phyloP scores from a whole-genome alignment of 495 filamentous ascomycete species.

The Xylaria venustula region DNA sequence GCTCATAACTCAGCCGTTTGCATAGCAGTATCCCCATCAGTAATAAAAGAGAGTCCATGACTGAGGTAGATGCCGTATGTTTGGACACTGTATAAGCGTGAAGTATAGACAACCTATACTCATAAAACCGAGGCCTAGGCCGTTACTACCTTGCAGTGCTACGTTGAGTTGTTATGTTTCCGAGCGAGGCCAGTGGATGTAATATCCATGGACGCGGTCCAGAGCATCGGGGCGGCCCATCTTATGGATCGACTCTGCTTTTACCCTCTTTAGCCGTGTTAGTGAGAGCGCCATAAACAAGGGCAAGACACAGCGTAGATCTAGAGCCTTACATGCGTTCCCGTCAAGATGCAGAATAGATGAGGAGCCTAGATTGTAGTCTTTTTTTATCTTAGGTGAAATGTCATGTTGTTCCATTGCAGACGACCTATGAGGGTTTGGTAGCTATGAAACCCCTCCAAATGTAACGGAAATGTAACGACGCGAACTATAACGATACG shows the following conservation, averaged over 20 bases:
- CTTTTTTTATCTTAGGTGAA: slow-evolving; percentile 5
- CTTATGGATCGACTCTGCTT: slow-evolving; percentile 15
- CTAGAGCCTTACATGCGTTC: slow-evolving; percentile 8
- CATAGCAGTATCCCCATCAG: neutral
- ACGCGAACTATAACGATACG: neutral
- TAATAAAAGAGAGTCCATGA: neutral
- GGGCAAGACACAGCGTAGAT: slow-evolving; percentile 19
- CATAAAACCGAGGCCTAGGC: slow-evolving; percentile 9
- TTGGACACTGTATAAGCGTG: neutral
- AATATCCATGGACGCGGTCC: slow-evolving; percentile 6
- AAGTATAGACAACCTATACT: neutral
- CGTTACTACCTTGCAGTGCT: slow-evolving; percentile 2
- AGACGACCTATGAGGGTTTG: neutral
- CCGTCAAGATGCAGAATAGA: neutral
- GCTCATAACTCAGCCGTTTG: neutral
- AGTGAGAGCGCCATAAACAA: slow-evolving; percentile 14
- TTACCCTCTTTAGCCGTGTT: slow-evolving; percentile 36
- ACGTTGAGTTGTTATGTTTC: slow-evolving; percentile 9
- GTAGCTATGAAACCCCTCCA: neutral
- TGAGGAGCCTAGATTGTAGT: slow-evolving; percentile 8
- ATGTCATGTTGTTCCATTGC: slow-evolving; percentile 10
- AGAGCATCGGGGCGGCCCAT: slow-evolving; percentile 11
- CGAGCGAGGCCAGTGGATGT: neutral
- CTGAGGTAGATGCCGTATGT: neutral
- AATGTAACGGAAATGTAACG: neutral